These are phyloP conservation scores for Ogataea henricii DNA, from an alignment of 805 yeast species.

Conservation along the genomic window DNA sequence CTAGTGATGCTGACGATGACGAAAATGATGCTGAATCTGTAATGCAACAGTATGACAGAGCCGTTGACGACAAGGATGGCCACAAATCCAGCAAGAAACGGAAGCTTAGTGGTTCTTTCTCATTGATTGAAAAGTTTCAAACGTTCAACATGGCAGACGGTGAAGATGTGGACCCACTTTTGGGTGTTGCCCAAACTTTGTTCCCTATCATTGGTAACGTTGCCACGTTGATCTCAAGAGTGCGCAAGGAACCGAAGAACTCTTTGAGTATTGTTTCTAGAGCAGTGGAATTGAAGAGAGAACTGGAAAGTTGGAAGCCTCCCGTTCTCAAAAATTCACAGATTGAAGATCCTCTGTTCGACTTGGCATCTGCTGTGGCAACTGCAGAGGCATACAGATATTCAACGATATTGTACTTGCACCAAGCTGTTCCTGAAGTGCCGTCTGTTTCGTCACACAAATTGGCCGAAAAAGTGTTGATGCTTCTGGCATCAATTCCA, in stretches of 20 bases:
- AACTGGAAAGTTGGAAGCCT: conserved; percentile 60
- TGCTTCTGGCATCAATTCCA: conserved; percentile 64
- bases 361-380: conserved; percentile 59
- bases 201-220: conserved; percentile 67
- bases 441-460: conserved; percentile 56
- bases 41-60: conserved; percentile 2
- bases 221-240: conserved; percentile 54
- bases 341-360: conserved; percentile 51
- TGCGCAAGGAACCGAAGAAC: conserved; percentile 42
- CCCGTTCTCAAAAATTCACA: conserved; percentile 37
- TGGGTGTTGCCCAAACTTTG: conserved; percentile 67
- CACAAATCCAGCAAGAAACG: conserved; percentile 14
- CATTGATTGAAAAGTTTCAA: conserved; percentile 44
- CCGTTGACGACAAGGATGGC: conserved; percentile 6
- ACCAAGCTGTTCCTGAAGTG: conserved; percentile 72
- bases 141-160: conserved; percentile 37
- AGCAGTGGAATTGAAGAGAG: conserved; percentile 56
- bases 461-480: conserved; percentile 60
- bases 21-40: conserved; percentile 10
- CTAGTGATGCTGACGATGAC: conserved; percentile 50
- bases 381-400: conserved; percentile 72
- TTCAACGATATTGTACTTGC: conserved; percentile 59
- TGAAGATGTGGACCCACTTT: conserved; percentile 57
- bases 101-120: conserved; percentile 20
- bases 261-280: conserved; percentile 49